phyloP scores from a whole-genome alignment of 129 eudicot species.

The Chrysanthemum seticuspe region DNA sequence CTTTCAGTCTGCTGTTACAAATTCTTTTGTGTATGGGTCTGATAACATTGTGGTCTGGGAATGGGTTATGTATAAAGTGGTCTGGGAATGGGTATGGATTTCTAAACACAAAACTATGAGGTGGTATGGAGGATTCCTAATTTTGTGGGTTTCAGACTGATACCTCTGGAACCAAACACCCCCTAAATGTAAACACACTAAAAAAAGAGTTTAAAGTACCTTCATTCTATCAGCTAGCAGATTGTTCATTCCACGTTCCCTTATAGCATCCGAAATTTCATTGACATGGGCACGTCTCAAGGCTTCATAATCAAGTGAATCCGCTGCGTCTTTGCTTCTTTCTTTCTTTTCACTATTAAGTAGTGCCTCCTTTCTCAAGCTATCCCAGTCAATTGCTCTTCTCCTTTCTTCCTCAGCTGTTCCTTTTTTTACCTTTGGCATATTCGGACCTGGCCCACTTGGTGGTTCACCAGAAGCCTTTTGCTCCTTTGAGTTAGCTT shows the following conservation, averaged over 20 bases:
- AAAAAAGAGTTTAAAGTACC: constrained; percentile 36
- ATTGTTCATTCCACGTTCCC: constrained; percentile 95
- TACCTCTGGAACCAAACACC: too few species aligned
- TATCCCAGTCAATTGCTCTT: constrained; percentile 70
- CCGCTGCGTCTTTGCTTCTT: constrained; percentile 52
- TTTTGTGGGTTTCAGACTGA: too few species aligned
- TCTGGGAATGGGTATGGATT: too few species aligned
- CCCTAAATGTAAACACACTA: not conserved
- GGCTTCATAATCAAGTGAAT: constrained; percentile 87
- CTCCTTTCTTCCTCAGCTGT: constrained; percentile 49
- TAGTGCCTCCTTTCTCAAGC: constrained; percentile 59
- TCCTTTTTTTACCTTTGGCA: constrained; percentile 45
- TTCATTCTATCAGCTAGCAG: constrained; percentile 84
- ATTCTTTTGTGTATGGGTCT: too few species aligned
- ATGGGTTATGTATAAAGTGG: too few species aligned
- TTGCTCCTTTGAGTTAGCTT: constrained; percentile 32
- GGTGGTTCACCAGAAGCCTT: constrained; percentile 33
- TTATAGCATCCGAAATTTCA: constrained; percentile 69
- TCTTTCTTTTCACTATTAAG: constrained; percentile 43
- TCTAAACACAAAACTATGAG: too few species aligned
- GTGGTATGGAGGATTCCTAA: too few species aligned
- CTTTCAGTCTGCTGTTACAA: too few species aligned
- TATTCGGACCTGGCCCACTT: constrained; percentile 24
- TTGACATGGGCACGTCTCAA: constrained; percentile 62
- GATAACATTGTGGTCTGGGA: too few species aligned